These are phyloP conservation scores for Peribolospora baueri DNA, from an alignment of 768 basidiomycete genomes.

Conservation along the genomic window DNA sequence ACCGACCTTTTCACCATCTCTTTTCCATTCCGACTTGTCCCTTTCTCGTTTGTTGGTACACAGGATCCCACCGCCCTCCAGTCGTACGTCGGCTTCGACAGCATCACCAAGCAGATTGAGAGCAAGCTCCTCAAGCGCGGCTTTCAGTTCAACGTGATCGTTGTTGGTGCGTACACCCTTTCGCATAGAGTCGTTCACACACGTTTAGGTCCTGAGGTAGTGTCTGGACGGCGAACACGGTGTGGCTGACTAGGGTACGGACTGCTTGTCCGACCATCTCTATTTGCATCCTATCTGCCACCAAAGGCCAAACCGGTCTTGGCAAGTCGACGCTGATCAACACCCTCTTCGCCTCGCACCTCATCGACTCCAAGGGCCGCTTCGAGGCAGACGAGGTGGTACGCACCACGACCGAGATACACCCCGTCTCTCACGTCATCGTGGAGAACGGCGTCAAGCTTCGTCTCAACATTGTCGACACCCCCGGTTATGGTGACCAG, in stretches of 20 bases:
- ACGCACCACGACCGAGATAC: slow-evolving; percentile 89
- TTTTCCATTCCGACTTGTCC: not conserved
- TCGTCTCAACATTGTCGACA: slow-evolving; percentile 91
- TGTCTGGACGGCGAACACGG: not conserved
- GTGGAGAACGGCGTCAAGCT: slow-evolving; percentile 87
- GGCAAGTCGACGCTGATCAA: slow-evolving; percentile 98
- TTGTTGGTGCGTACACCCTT: slow-evolving; percentile 39
- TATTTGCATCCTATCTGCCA: not conserved
- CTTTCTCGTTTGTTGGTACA: not conserved
- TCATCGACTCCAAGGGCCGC: slow-evolving; percentile 93
- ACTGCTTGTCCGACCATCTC: not conserved
- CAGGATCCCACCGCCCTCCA: not conserved
- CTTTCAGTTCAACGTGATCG: slow-evolving; percentile 98
- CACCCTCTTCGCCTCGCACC: slow-evolving; percentile 95
- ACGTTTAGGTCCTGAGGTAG: not conserved
- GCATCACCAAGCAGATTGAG: slow-evolving; percentile 88
- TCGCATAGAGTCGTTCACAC: no score
- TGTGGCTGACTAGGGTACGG: not conserved
- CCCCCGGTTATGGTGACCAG: slow-evolving; percentile 93
- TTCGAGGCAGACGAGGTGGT: slow-evolving; percentile 65
- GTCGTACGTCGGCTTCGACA: slow-evolving; percentile 92
- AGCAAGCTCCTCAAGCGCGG: slow-evolving; percentile 97
- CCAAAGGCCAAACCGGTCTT: slow-evolving; percentile 73
- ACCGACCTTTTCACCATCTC: not conserved
- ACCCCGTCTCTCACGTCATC: slow-evolving; percentile 83